Conservation (phyloP, 306 rosid genomes). For the Citrullus mucosospermus region DNA sequence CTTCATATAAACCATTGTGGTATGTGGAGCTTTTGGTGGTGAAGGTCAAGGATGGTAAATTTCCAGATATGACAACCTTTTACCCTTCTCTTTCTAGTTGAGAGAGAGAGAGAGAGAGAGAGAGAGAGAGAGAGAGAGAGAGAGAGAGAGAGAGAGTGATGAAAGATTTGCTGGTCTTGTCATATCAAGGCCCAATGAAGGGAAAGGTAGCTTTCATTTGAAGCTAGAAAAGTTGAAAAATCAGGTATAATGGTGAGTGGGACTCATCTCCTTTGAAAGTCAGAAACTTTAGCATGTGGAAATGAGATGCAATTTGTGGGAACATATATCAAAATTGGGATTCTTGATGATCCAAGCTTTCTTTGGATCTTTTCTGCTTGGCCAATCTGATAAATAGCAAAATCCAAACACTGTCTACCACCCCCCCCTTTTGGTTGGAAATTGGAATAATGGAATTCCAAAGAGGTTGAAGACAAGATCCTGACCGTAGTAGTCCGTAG, state of each 20-base stretch:
- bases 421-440: not conserved
- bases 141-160: not conserved
- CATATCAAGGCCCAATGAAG: slow-evolving; percentile 6
- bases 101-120: not conserved
- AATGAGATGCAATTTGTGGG: not conserved
- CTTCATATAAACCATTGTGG: not conserved
- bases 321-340: not conserved
- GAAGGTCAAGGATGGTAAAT: slow-evolving; percentile 1
- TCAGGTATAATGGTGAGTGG: slow-evolving; percentile 2
- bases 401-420: not conserved
- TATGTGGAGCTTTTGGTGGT: not conserved
- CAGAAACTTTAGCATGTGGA: slow-evolving; percentile 1
- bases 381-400: not conserved
- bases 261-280: not conserved
- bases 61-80: slow-evolving; percentile 5
- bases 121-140: not conserved
- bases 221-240: slow-evolving; percentile 5
- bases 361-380: not conserved
- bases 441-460: not conserved
- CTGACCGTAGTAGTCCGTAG: not conserved
- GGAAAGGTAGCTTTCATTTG: slow-evolving; percentile 8
- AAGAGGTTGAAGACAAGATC: not conserved
- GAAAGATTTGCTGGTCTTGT: slow-evolving; percentile 3
- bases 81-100: slow-evolving; percentile 2
- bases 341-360: not conserved